Base-by-base conservation (phyloP, 1,284 basidiomycete genomes). In the Pisolithus thermaeus region DNA sequence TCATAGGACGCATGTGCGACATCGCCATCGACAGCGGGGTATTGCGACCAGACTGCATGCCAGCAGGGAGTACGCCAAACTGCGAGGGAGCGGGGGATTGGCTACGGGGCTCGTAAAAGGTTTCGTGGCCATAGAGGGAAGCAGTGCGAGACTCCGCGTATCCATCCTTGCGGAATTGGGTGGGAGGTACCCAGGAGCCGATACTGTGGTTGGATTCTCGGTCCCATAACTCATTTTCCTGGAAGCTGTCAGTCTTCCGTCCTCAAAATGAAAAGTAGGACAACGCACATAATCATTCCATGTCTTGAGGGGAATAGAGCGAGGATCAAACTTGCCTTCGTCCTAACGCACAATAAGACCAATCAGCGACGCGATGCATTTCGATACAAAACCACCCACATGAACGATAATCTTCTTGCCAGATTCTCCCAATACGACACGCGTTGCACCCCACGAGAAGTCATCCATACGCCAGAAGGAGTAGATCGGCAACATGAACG, bases 381-480 rank as follows among this genome's bases (percentile, higher is more conserved):
- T 43, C 30, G 23, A 18, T n/a, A 32, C 50, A 46, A 47, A 18
- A 0, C 16, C 4, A 76, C 86, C 58, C 66, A 92, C 90, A 69
- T 97, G 96, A 50, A 98, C 84, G 57, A 98, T 85, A 59, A 97
- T 76, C 73, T 93, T 95, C 79, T 96, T 95, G 28, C 95, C 96
- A 53, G 86, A 81, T 71, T 99, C 96, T 60, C 95, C 96, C 59
- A 97, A 74, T 32, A 99, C 95, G 56, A 95, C 70, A 83, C 91
- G 90, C 20, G 94, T 97, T 45, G 81, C 80, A 81, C 97, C 97
- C 97, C 93, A 97, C 3, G 92, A 95, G 81, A 98, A 98, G 72
- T 97, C 93, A 71, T 98, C 96, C 95, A 98, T 98, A 60, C 80
- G 84, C 96, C 95, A 99, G 85, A 98, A 98, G 1, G 96, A 96